phyloP scores from a whole-genome alignment of 139 green algal genomes.

The Prasinococcaceae sp. region DNA sequence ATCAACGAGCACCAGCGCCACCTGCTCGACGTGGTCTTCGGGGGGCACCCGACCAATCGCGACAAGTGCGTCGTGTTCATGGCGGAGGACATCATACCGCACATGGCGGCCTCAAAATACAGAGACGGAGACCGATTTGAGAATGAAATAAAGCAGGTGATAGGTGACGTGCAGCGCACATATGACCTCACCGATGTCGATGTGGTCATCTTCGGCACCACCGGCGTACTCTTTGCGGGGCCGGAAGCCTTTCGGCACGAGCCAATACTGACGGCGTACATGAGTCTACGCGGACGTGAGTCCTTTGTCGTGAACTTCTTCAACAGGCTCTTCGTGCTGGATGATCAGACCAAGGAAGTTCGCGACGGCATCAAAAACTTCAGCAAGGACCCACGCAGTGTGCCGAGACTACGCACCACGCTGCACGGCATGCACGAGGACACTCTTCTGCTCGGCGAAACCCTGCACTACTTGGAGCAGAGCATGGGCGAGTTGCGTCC shows the following conservation, averaged over 20 bases:
- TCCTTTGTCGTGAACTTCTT: conserved; percentile 3
- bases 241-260: conserved; percentile 10
- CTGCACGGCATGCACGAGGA: not conserved
- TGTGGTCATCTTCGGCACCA: conserved; percentile 9
- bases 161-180: conserved; percentile 8
- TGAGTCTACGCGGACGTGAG: not conserved
- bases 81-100: not conserved
- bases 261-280: not conserved
- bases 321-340: too few species aligned
- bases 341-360: not conserved
- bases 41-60: conserved; percentile 1
- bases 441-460: too few species aligned
- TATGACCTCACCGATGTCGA: conserved; percentile 14
- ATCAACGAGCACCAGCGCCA: conserved; percentile 2
- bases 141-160: conserved; percentile 4
- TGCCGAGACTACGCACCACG: not conserved
- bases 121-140: not conserved
- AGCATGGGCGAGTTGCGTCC: too few species aligned
- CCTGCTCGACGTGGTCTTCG: conserved; percentile 5
- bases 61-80: conserved; percentile 6
- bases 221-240: conserved; percentile 7
- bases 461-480: too few species aligned
- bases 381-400: not conserved
- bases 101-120: not conserved
- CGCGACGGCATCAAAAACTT: not conserved